These are phyloP conservation scores for Cupressus sempervirens DNA, from an alignment of 75 land plant genomes.

Conservation along the genomic window DNA sequence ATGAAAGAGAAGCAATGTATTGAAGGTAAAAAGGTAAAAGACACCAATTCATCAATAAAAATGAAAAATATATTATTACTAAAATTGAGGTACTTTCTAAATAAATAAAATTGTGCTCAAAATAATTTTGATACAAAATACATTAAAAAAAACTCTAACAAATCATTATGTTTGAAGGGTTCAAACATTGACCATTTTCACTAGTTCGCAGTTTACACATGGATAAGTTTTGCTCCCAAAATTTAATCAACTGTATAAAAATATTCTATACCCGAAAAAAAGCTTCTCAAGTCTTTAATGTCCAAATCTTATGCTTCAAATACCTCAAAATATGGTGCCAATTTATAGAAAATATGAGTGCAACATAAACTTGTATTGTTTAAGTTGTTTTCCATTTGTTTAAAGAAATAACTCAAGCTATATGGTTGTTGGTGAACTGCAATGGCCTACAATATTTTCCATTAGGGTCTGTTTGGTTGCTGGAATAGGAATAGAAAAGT, in stretches of 20 bases:
- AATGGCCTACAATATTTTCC: not conserved
- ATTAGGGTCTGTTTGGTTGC: too few species aligned
- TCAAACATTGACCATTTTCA: not conserved
- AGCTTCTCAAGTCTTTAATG: not conserved
- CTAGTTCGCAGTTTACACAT: too few species aligned
- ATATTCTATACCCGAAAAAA: not conserved
- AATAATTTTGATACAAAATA: too few species aligned
- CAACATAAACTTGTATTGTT: not conserved
- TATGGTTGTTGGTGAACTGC: not conserved
- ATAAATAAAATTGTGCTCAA: not conserved
- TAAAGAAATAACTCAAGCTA: not conserved
- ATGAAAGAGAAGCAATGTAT: too few species aligned
- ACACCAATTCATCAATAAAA: too few species aligned
- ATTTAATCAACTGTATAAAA: not conserved
- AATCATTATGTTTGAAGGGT: not conserved
- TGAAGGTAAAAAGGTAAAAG: too few species aligned
- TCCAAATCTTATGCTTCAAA: not conserved
- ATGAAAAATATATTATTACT: too few species aligned
- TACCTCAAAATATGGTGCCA: not conserved
- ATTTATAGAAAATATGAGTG: not conserved
- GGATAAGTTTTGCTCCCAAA: not conserved
- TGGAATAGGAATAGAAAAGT: too few species aligned
- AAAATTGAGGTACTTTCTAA: not conserved
- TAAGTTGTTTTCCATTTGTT: not conserved
- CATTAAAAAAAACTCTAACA: too few species aligned